Evolutionary conservation across 2,329 filamentous ascomycete species (phyloP).

Genomic region (Chaetomium sp.): DNA sequence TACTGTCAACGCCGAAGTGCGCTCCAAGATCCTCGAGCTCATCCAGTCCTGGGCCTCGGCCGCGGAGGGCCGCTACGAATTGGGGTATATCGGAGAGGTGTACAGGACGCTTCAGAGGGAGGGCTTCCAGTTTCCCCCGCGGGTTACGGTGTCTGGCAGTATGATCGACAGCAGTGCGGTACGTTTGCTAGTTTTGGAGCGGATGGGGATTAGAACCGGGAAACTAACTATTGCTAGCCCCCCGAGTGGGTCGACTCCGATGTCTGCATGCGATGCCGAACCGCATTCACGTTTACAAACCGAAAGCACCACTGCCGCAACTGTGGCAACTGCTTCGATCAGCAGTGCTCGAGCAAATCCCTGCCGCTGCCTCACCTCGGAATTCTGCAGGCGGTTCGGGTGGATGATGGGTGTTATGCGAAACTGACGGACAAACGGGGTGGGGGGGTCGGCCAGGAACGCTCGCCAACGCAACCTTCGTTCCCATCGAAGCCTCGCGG

Average conservation of each 20-base stretch:
- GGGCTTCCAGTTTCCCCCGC: constrained; percentile 84
- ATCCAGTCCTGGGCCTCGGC: constrained; percentile 91
- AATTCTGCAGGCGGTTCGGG: constrained; percentile 82
- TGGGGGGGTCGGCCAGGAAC: constrained; percentile 29
- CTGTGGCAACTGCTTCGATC: constrained; percentile 95
- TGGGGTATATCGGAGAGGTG: constrained; percentile 81
- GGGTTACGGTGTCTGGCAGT: constrained; percentile 79
- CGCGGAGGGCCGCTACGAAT: constrained; percentile 74
- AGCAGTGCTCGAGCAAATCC: constrained; percentile 84
- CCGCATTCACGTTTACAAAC: constrained; percentile 94
- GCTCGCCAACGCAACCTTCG: constrained; percentile 39
- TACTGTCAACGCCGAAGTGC: constrained; percentile 78
- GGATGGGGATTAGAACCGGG: not conserved
- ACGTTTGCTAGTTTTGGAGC: constrained; percentile 34
- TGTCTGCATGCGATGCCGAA: constrained; percentile 96
- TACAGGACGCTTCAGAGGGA: constrained; percentile 78
- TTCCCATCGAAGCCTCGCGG: constrained; percentile 58
- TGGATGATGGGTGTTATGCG: constrained; percentile 91
- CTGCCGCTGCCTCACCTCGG: constrained; percentile 87
- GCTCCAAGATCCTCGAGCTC: constrained; percentile 82
- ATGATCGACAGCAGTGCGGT: constrained; percentile 97
- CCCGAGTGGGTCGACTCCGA: constrained; percentile 98
- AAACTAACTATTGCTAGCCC: constrained; percentile 49
- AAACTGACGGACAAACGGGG: constrained; percentile 72
- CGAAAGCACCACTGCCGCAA: constrained; percentile 98